Evolutionary conservation across 495 filamentous ascomycete species (phyloP).

Genomic region (Aspergillus wentii): DNA sequence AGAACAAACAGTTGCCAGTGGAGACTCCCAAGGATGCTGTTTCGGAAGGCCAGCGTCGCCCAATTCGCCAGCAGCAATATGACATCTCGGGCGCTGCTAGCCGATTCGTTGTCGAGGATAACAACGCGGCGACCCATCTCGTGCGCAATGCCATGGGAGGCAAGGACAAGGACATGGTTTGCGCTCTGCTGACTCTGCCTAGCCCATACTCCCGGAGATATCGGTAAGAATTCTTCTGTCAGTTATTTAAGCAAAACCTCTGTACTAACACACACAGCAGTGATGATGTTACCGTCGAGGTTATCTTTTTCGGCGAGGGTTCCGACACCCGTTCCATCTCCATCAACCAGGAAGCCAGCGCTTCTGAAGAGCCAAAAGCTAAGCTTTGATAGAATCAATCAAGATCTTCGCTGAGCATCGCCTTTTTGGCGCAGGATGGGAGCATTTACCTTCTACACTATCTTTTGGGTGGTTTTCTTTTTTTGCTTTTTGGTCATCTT

Average conservation of each 20-base stretch:
- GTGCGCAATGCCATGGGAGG: slow-evolving; percentile 95
- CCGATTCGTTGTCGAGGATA: slow-evolving; percentile 90
- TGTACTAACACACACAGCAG: slow-evolving; percentile 33
- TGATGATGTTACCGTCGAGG: slow-evolving; percentile 95
- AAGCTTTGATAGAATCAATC: slow-evolving; percentile 44
- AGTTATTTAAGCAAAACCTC: background rate
- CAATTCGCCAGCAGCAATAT: slow-evolving; percentile 83
- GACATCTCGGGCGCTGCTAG: slow-evolving; percentile 62
- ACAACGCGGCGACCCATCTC: slow-evolving; percentile 93
- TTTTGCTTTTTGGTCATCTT: too few species aligned
- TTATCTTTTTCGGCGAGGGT: slow-evolving; percentile 93
- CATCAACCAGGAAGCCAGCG: slow-evolving; percentile 82
- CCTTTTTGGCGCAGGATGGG: background rate
- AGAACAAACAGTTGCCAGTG: slow-evolving; percentile 47
- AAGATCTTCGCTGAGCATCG: background rate
- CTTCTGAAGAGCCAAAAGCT: slow-evolving; percentile 49
- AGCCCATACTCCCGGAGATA: slow-evolving; percentile 88
- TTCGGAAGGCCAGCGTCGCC: slow-evolving; percentile 53
- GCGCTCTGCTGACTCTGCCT: slow-evolving; percentile 85
- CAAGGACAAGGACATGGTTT: slow-evolving; percentile 89
- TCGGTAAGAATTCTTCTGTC: slow-evolving; percentile 48
- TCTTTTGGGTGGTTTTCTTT: background rate
- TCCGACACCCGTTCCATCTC: slow-evolving; percentile 69
- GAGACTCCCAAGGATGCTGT: slow-evolving; percentile 47
- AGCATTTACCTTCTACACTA: background rate